Evolutionary conservation across 2,329 filamentous ascomycete genomes (phyloP).

Genomic region (Pseudogymnoascus sp.): DNA sequence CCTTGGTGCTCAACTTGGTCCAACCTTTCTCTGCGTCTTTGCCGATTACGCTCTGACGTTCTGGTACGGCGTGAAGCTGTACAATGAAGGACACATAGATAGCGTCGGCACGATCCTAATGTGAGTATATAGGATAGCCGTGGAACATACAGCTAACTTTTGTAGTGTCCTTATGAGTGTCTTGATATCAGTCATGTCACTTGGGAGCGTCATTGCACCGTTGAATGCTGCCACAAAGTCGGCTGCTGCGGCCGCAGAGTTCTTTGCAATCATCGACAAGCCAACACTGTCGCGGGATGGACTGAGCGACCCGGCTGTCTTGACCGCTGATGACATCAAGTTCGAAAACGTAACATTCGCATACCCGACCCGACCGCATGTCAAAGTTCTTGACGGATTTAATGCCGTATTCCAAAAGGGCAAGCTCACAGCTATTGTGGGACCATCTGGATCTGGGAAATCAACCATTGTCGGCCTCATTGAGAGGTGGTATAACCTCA

Average conservation of each 20-base stretch:
- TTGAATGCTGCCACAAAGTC: conserved; percentile 41
- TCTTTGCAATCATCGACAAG: conserved; percentile 31
- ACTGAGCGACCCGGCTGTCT: conserved; percentile 41
- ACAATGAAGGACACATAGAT: conserved; percentile 37
- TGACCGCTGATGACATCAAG: conserved; percentile 44
- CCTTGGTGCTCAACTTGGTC: conserved; percentile 43
- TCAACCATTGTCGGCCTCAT: conserved; percentile 64
- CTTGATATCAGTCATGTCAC: conserved; percentile 48
- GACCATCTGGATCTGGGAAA: conserved; percentile 64
- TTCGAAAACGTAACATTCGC: conserved; percentile 62
- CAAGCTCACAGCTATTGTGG: conserved; percentile 66
- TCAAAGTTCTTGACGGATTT: conserved; percentile 54
- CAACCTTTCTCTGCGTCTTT: conserved; percentile 33
- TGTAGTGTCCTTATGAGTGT: conserved; percentile 38
- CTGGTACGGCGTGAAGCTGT: conserved; percentile 52
- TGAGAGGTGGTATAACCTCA: conserved; percentile 62
- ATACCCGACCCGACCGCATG: conserved; percentile 58
- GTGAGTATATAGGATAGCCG: conserved; percentile 29
- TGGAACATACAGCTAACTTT: neutral
- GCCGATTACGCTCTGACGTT: conserved; percentile 50
- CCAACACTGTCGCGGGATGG: conserved; percentile 31
- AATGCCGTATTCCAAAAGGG: conserved; percentile 51
- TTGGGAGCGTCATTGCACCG: conserved; percentile 49
- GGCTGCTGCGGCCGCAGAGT: conserved; percentile 29
- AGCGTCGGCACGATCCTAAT: conserved; percentile 47